phyloP scores from a whole-genome alignment of 495 filamentous ascomycete genomes.

The Diplogelasinospora grovesii region DNA sequence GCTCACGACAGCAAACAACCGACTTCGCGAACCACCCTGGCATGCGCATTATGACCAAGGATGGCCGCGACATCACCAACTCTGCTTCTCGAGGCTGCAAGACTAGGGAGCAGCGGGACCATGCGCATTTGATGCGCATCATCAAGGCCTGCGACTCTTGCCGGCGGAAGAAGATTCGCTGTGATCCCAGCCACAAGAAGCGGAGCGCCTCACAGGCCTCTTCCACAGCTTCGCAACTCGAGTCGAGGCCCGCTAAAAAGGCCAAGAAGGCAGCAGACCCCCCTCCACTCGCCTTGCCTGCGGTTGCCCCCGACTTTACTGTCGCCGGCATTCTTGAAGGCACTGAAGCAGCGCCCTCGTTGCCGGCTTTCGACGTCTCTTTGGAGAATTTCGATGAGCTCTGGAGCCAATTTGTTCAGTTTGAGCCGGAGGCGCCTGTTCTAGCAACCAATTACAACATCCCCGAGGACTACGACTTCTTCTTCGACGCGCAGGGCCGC shows the following conservation, averaged over 20 bases:
- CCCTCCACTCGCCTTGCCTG: constrained; percentile 12
- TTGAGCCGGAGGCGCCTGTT: constrained; percentile 26
- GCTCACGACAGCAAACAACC: constrained; percentile 20
- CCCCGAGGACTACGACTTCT: constrained; percentile 31
- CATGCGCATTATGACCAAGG: constrained; percentile 54
- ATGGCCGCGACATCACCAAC: constrained; percentile 50
- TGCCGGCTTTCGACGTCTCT: constrained; percentile 6
- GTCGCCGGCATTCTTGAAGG: constrained; percentile 9
- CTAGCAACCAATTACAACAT: constrained; percentile 13
- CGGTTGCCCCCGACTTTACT: constrained; percentile 7
- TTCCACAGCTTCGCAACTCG: constrained; percentile 24
- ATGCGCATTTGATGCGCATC: constrained; percentile 51
- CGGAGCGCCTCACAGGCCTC: constrained; percentile 25
- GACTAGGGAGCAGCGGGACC: constrained; percentile 55
- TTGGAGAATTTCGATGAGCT: constrained; percentile 15
- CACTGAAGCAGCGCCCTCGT: constrained; percentile 10
- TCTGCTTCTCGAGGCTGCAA: constrained; percentile 51
- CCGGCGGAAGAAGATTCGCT: constrained; percentile 48
- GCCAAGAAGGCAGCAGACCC: constrained; percentile 29
- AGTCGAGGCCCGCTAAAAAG: constrained; percentile 31
- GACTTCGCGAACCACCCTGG: constrained; percentile 47
- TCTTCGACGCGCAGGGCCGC: constrained; percentile 26
- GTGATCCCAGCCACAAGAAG: constrained; percentile 46
- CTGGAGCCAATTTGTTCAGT: constrained; percentile 37
- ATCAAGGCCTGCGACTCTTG: constrained; percentile 54